Evolutionary conservation across 2,329 filamentous ascomycete species (phyloP).

Genomic region (Sporothrix schenckii): DNA sequence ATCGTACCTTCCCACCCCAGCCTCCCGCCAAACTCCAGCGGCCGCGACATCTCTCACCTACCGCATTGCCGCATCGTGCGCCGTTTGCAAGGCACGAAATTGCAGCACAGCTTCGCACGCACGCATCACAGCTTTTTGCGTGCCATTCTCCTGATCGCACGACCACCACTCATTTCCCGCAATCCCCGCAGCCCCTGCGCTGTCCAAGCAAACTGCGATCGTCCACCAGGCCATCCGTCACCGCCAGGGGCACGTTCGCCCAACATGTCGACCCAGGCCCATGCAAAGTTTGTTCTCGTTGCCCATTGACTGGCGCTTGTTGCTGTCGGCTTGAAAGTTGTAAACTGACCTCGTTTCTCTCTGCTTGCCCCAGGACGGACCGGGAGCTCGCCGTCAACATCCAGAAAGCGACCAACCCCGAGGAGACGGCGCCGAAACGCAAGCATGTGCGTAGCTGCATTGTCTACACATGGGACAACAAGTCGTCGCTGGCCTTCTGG

Average conservation of each 20-base stretch:
- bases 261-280: slow-evolving; percentile 36
- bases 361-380: slow-evolving; percentile 57
- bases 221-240: slow-evolving; percentile 26
- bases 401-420: slow-evolving; percentile 68
- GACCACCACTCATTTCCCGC: not conserved
- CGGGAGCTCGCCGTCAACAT: slow-evolving; percentile 71
- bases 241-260: slow-evolving; percentile 23
- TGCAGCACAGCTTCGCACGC: not conserved
- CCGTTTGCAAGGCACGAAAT: not conserved
- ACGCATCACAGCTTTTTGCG: not conserved
- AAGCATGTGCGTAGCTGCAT: slow-evolving; percentile 99
- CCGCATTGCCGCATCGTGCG: not conserved
- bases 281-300: slow-evolving; percentile 33
- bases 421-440: slow-evolving; percentile 69
- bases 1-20: slow-evolving; percentile 25
- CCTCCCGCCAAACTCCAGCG: slow-evolving; percentile 15
- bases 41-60: slow-evolving; percentile 22
- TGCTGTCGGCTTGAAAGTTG: not conserved
- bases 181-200: slow-evolving; percentile 7
- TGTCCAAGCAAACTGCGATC: slow-evolving; percentile 24
- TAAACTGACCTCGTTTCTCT: not conserved
- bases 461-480: slow-evolving; percentile 99
- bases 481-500: slow-evolving; percentile 94
- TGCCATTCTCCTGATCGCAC: not conserved
- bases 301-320: not conserved